A percentile compares a stretch with the other conserved stretches of the same genome.
These are phyloP conservation scores for Ottelia alismoides DNA, from an alignment of 106 monocot species.

Conservation along the genomic window DNA sequence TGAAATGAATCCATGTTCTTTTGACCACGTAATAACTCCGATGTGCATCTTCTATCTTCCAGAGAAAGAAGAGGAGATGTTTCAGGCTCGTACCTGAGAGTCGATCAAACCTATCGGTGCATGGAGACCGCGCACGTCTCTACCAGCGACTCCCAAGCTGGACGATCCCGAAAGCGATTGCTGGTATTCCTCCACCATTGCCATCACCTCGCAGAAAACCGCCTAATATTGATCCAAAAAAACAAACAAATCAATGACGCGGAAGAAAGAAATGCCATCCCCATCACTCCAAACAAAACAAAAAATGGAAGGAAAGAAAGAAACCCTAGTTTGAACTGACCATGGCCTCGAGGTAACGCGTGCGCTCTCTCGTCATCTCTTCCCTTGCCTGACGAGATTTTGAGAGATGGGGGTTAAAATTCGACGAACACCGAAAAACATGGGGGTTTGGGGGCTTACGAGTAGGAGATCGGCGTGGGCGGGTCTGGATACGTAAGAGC, in stretches of 20 bases:
- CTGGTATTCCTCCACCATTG: slow-evolving; percentile 80
- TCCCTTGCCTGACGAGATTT: slow-evolving; percentile 63
- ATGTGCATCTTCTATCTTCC: too few relatives aligned
- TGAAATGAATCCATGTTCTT: too few relatives aligned
- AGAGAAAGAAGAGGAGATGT: too few relatives aligned
- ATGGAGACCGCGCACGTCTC: slow-evolving; percentile 31
- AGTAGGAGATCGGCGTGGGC: slow-evolving; percentile 70
- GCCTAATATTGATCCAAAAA: slow-evolving; percentile 22
- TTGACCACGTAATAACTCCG: too few relatives aligned
- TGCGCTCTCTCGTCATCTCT: slow-evolving; percentile 77
- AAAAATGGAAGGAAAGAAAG: too few relatives aligned
- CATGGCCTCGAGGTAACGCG: slow-evolving; percentile 77
- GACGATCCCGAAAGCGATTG: slow-evolving; percentile 25
- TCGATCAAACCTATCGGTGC: slow-evolving; percentile 40
- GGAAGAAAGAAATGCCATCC: too few relatives aligned
- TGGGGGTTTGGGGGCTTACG: slow-evolving; percentile 13
- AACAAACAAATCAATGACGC: slow-evolving; percentile 1
- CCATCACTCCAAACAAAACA: too few relatives aligned
- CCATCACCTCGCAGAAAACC: slow-evolving; percentile 58
- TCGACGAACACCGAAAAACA: not conserved
- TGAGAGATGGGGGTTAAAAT: not conserved
- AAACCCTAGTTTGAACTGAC: too few relatives aligned
- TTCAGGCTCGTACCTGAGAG: too few relatives aligned
- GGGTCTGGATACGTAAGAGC: slow-evolving; percentile 71
- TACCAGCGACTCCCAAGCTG: slow-evolving; percentile 17